Conservation (phyloP, 139 green algal species). For the Trebouxia sp. region DNA sequence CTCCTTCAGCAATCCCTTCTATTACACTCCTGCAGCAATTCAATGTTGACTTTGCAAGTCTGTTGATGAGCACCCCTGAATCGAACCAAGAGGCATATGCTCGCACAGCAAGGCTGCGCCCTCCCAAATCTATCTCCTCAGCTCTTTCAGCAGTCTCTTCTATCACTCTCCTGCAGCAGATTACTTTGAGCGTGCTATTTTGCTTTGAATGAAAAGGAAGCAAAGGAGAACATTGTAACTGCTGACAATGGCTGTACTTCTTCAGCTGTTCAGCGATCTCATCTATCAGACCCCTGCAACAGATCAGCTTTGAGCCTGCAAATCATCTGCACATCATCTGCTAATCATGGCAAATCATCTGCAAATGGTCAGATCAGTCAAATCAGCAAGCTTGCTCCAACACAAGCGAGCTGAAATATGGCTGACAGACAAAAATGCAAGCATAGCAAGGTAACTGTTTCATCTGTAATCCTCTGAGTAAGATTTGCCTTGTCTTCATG, state of each 20-base stretch:
- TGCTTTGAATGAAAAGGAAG: constrained; percentile 82
- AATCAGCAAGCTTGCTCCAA: too few species aligned
- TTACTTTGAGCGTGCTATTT: constrained; percentile 13
- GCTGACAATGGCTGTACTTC: constrained; percentile 71
- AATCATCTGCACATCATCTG: too few species aligned
- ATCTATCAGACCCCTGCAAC: constrained; percentile 58
- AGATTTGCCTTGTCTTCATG: too few species aligned
- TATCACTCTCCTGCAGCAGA: constrained; percentile 50
- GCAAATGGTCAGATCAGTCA: too few species aligned
- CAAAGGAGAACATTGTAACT: too few species aligned
- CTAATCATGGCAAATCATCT: too few species aligned
- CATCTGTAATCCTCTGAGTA: too few species aligned
- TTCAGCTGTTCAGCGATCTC: constrained; percentile 44
- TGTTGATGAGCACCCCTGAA: constrained; percentile 82
- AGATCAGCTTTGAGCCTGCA: not conserved
- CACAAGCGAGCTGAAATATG: too few species aligned
- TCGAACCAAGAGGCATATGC: constrained; percentile 84
- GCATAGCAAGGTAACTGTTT: too few species aligned
- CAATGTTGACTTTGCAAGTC: constrained; percentile 20
- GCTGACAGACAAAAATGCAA: too few species aligned
- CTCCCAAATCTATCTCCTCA: constrained; percentile 64
- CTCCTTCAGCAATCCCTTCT: constrained; percentile 53
- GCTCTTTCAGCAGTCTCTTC: constrained; percentile 52
- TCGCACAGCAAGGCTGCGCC: constrained; percentile 59
- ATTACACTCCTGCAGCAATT: constrained; percentile 49